A percentile compares a stretch with the other conserved stretches of the same genome.
Evolutionary conservation across 169 alveolate species (phyloP).

Genomic region (Plasmodium relictum): DNA sequence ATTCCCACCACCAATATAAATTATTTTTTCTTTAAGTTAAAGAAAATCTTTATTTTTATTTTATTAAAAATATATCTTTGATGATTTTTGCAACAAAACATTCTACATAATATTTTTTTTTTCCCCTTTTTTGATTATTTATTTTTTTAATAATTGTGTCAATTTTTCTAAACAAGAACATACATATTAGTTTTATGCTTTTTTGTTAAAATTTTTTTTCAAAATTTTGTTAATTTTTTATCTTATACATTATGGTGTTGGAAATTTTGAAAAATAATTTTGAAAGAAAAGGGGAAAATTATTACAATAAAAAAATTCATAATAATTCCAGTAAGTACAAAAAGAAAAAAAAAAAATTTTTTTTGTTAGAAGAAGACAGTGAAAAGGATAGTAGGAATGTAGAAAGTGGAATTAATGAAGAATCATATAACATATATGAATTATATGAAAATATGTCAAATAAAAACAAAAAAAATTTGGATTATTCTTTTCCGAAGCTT

Average conservation of each 20-base stretch:
- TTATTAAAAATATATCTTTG: conserved; percentile 43
- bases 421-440: conserved; percentile 20
- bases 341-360: conserved; percentile 24
- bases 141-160: neutral
- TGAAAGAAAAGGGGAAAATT: conserved; percentile 63
- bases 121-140: neutral
- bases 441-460: conserved; percentile 5
- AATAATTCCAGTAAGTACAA: conserved; percentile 28
- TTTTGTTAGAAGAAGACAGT: conserved; percentile 21
- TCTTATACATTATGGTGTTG: conserved; percentile 34
- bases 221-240: conserved; percentile 21
- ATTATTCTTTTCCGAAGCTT: conserved; percentile 2
- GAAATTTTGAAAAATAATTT: conserved; percentile 58
- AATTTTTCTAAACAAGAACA: no score
- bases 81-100: conserved; percentile 36
- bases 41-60: conserved; percentile 35
- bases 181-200: neutral
- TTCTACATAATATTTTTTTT: conserved; percentile 2
- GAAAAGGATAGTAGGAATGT: conserved; percentile 51
- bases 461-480: neutral
- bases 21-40: conserved; percentile 37
- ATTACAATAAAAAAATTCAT: conserved; percentile 43
- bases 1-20: conserved; percentile 2
- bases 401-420: conserved; percentile 48
- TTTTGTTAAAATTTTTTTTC: conserved; percentile 13